Base-by-base conservation (phyloP, 2,329 filamentous ascomycete genomes). In the Diplodia sapinea region DNA sequence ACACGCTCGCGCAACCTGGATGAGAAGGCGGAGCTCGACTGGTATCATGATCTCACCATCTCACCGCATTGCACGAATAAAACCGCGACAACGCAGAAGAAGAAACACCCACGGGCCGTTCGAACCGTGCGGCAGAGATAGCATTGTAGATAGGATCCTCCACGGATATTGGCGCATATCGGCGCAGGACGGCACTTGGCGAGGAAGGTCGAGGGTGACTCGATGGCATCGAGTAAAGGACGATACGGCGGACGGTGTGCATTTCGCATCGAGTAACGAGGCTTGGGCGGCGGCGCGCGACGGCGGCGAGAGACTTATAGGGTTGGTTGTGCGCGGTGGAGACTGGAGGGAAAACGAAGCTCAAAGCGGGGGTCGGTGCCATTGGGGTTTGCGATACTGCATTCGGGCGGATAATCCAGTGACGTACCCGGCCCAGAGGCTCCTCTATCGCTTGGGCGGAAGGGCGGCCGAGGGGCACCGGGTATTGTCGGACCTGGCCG, bases 401-500 rank as follows among this genome's bases (percentile, higher is more conserved):
- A 51, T 63, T 50, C 43, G 59, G 59, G 29, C 15, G 23, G 47
- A 63, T 63, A 63, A 51, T 51, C 59, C 59, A 51, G 59, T 63
- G 59, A 63, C 59, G 59, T 51, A 63, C 26, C 56, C 59, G 59
- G 59, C 29, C 43, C 59, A 62, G 59, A 20, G 40, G 57, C 11
- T 43, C 23, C 23, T 29, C 29, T 63, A n/a, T 63, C 59, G 59
- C 59, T 38, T 38, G 47, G 12, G 17, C 59, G 59, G 59, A 63
- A 38, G 59, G 33, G 43, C 59, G 43, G 43, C 47, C 59, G 59
- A 63, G 59, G 43, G 59, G 43, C 59, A 26, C 43, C 59, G 59
- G 59, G 59, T 63, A 63, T 63, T 51, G 59, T 63, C 59, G 59
- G 59, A 51, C 43, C 13, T 51, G 59, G 43, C 59, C 59, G 59